Evolutionary conservation across 2,329 filamentous ascomycete species (phyloP), one percentile per base, ranked within the genome.

Genomic region (Acrodontium crateriforme): DNA sequence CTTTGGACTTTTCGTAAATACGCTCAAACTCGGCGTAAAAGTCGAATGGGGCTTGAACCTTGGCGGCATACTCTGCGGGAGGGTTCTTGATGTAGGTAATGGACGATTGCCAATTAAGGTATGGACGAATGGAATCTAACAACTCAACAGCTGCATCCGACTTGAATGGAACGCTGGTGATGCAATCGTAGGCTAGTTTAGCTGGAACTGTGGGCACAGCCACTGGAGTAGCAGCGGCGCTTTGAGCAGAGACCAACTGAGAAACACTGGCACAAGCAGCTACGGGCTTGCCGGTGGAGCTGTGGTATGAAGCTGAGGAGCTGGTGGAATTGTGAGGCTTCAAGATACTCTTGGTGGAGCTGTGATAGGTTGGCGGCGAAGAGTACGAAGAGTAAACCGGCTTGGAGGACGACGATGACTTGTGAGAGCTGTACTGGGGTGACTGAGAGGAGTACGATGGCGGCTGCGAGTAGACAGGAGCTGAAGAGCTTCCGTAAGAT

Each of bases 91-190:
- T 40, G 37, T 54, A 62, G 7, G 47, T 49, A 5, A 56, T 52
- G 10, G 50, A 63, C 6, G 56, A 58, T 36, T 64, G 60, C 59
- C 59, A 64, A 17, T 50, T 42, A 22, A 63, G 45, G 37, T 61
- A 64, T 2, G 60, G 59, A 10, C 49, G 46, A n/a, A 63, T 48
- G 5, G 53, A 52, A 11, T 60, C 53, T 16, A 63, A 36, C 18
- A 63, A 41, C 11, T 46, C 52, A 24, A 55, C 42, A 29, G 54
- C 6, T 6, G 46, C 49, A 13, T 47, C 53, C 28, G 53, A 50
- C 38, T 62, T 62, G 41, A 63, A 55, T 2, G 60, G 59, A 4
- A 62, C 54, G 11, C 52, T 56, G 12, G 51, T 59, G 9, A 63
- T 49, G 36, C 60, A 64, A 4, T 63, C 54, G 35, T 59, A 61